phyloP scores from a whole-genome alignment of 2,329 filamentous ascomycete genomes.

The Ceratocystis albifundus region DNA sequence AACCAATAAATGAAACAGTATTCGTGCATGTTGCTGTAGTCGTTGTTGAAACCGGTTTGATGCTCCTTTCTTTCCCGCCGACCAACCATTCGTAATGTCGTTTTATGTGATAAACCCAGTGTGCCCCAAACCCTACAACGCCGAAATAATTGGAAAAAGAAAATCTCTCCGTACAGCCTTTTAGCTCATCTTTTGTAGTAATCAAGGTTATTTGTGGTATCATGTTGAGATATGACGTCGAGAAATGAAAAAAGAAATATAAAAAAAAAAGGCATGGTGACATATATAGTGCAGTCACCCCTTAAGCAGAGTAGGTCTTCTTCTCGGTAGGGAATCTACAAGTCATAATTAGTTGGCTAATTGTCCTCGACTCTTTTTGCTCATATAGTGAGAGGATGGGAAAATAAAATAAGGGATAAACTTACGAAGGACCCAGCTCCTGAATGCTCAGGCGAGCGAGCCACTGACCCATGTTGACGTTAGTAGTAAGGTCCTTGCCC shows the following conservation, averaged over 20 bases:
- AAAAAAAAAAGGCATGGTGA: not conserved
- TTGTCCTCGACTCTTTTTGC: not conserved
- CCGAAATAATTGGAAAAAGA: conserved; percentile 14
- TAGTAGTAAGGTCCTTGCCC: conserved; percentile 65
- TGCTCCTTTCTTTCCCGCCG: conserved; percentile 12
- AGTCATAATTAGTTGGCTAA: conserved; percentile 14
- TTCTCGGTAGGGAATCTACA: conserved; percentile 69
- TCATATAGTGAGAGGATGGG: not conserved
- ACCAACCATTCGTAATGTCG: conserved; percentile 20
- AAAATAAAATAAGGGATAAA: conserved; percentile 28
- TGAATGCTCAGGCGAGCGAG: conserved; percentile 86
- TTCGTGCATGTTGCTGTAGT: conserved; percentile 26
- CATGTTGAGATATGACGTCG: conserved; percentile 22
- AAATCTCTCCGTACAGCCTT: conserved; percentile 5
- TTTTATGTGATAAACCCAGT: conserved; percentile 18
- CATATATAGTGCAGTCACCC: not conserved
- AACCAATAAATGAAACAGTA: conserved; percentile 11
- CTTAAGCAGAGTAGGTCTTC: conserved; percentile 51
- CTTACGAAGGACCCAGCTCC: conserved; percentile 91
- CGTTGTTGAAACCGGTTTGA: conserved; percentile 46
- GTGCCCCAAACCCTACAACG: conserved; percentile 23
- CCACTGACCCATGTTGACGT: conserved; percentile 92
- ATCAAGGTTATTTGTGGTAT: conserved; percentile 9
- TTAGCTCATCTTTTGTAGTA: not conserved
- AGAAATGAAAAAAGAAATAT: conserved; percentile 5